Percentiles rank a stretch among this genome's conserved stretches.
These are phyloP conservation scores for Russula abietina DNA, from an alignment of 768 basidiomycete genomes.

Conservation along the genomic window DNA sequence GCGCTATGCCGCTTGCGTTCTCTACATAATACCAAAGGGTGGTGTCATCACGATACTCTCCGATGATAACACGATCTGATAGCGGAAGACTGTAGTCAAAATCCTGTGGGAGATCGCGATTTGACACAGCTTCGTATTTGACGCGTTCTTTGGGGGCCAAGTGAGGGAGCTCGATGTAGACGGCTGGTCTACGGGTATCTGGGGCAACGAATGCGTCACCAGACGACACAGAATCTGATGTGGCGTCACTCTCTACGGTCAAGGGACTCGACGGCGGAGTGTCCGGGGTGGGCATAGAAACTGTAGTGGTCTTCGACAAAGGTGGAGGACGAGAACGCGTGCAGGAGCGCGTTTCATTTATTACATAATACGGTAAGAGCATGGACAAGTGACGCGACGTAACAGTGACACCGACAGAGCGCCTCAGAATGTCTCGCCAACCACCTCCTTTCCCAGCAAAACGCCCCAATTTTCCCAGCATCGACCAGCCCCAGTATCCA, in stretches of 20 bases:
- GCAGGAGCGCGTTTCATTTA: background rate
- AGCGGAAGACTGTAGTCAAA: constrained; percentile 16
- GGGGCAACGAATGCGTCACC: background rate
- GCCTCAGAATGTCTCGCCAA: constrained; percentile 16
- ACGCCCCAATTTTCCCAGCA: constrained; percentile 8
- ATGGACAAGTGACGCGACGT: background rate
- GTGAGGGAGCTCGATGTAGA: constrained; percentile 10
- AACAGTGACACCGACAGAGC: background rate
- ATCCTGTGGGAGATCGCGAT: constrained; percentile 19
- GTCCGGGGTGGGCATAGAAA: constrained; percentile 1
- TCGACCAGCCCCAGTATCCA: constrained; percentile 3
- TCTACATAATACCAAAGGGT: constrained; percentile 23
- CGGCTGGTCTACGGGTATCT: background rate
- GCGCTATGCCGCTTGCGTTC: constrained; percentile 12
- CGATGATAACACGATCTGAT: constrained; percentile 14
- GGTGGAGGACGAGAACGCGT: background rate
- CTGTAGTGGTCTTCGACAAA: background rate
- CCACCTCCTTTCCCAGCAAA: constrained; percentile 15
- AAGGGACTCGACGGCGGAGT: background rate
- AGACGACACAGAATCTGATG: background rate
- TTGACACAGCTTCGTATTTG: constrained; percentile 14
- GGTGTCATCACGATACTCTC: constrained; percentile 19
- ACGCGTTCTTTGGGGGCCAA: constrained; percentile 9
- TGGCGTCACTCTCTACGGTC: background rate
- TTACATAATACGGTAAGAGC: constrained; percentile 9